A percentile compares a stretch with the other conserved stretches of the same genome.
Evolutionary conservation across 2,329 filamentous ascomycete genomes (phyloP).

Genomic region (Verticillium isaacii): DNA sequence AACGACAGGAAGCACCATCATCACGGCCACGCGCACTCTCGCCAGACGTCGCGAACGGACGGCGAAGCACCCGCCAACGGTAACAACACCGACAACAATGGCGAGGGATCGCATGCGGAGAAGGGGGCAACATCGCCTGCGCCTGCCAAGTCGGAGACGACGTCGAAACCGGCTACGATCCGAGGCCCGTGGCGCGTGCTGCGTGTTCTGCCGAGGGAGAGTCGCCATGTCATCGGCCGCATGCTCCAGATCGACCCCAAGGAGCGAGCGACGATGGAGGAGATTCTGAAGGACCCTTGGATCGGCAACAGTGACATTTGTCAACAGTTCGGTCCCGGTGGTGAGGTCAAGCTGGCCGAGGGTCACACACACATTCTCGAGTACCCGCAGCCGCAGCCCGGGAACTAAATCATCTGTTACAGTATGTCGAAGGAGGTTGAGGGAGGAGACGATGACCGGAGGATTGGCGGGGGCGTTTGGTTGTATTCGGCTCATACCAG

Average conservation of each 20-base stretch:
- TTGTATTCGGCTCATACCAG: not conserved
- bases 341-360: conserved; percentile 61
- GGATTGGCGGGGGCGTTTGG: not conserved
- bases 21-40: conserved; percentile 10
- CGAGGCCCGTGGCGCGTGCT: conserved; percentile 90
- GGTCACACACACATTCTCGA: conserved; percentile 85
- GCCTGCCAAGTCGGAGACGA: conserved; percentile 61
- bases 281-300: conserved; percentile 87
- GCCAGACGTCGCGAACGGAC: conserved; percentile 4
- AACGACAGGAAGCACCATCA: conserved; percentile 19
- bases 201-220: conserved; percentile 82
- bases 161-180: conserved; percentile 40
- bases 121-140: conserved; percentile 4
- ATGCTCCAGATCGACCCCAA: conserved; percentile 90
- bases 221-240: conserved; percentile 78
- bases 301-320: conserved; percentile 82
- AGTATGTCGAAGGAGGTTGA: not conserved
- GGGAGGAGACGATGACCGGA: conserved; percentile 1
- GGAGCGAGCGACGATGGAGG: conserved; percentile 76
- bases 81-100: conserved; percentile 2
- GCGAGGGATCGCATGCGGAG: conserved; percentile 1
- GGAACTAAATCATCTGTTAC: not conserved
- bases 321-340: conserved; percentile 65
- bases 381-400: conserved; percentile 49
- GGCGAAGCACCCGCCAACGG: not conserved